Evolutionary conservation across 176 grass and related monocot genomes (phyloP).

Genomic region (Zea mays): DNA sequence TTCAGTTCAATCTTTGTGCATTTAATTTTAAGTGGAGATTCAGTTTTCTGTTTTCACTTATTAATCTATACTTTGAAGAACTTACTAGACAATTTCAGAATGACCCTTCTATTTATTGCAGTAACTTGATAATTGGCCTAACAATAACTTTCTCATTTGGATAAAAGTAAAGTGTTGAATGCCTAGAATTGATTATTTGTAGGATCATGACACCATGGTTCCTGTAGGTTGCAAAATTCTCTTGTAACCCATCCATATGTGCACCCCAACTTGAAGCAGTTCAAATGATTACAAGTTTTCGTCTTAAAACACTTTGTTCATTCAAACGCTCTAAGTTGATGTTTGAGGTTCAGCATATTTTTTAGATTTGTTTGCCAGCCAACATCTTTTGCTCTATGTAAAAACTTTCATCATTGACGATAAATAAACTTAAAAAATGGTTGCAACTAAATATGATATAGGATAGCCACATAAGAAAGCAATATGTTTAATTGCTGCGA

Average conservation of each 20-base stretch:
- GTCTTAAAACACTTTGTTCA: conserved; percentile 4
- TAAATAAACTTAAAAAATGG: neutral
- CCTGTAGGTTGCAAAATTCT: neutral
- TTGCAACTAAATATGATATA: conserved; percentile 4
- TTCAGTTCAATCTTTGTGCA: too few relatives aligned
- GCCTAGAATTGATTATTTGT: neutral
- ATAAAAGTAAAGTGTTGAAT: neutral
- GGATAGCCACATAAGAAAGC: neutral
- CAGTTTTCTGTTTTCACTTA: too few relatives aligned
- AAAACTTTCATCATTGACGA: neutral
- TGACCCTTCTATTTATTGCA: conserved; percentile 3
- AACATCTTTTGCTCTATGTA: neutral
- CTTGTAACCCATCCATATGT: neutral
- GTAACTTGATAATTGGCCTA: neutral
- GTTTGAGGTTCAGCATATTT: conserved; percentile 3
- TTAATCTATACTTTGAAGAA: neutral
- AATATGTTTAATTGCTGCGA: neutral
- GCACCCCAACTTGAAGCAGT: neutral
- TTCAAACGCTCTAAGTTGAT: neutral
- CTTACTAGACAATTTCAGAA: conserved; percentile 1
- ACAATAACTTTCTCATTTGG: neutral
- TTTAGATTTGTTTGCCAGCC: neutral
- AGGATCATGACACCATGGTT: neutral
- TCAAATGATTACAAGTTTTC: neutral
- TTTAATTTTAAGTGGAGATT: too few relatives aligned